Percentiles rank a stretch among this genome's conserved stretches.
These are phyloP conservation scores for Coemansia sp. DNA, from an alignment of 192 early-diverging fungal genomes.

Conservation along the genomic window DNA sequence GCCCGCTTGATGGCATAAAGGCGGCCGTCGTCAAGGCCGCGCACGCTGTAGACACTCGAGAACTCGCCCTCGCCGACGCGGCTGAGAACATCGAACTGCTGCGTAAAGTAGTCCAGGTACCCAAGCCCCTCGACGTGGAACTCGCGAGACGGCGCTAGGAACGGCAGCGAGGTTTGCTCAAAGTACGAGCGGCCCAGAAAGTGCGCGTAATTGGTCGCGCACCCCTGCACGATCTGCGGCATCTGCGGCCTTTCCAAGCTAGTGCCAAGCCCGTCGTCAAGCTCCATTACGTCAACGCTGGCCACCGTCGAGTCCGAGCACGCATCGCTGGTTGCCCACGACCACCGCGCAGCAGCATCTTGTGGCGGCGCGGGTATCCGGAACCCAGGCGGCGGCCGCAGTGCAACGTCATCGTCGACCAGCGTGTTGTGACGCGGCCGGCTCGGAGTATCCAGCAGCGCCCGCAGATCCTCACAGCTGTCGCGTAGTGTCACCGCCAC, in stretches of 20 bases:
- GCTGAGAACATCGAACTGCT: slow-evolving; percentile 66
- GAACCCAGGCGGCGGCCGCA: slow-evolving; percentile 36
- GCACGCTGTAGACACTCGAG: slow-evolving; percentile 78
- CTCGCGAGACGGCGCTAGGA: slow-evolving; percentile 37
- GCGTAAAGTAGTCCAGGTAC: slow-evolving; percentile 67
- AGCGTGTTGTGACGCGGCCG: slow-evolving; percentile 53
- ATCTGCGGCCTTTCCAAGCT: slow-evolving; percentile 46
- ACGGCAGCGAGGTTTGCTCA: slow-evolving; percentile 28
- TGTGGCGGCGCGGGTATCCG: slow-evolving; percentile 39
- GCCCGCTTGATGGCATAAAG: slow-evolving; percentile 86
- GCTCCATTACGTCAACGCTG: background rate
- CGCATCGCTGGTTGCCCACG: slow-evolving; percentile 11
- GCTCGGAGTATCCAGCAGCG: slow-evolving; percentile 41
- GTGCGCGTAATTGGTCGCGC: slow-evolving; percentile 53
- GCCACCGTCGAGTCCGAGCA: slow-evolving; percentile 14
- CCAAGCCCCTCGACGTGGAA: slow-evolving; percentile 38
- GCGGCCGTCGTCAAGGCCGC: slow-evolving; percentile 60
- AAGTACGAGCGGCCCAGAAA: slow-evolving; percentile 51
- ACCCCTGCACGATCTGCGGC: slow-evolving; percentile 52
- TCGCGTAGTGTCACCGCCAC: slow-evolving; percentile 19
- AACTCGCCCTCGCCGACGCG: slow-evolving; percentile 81
- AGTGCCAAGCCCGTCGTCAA: slow-evolving; percentile 19
- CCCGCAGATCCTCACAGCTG: slow-evolving; percentile 9
- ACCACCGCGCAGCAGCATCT: background rate
- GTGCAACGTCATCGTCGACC: slow-evolving; percentile 40